phyloP scores from a whole-genome alignment of 2,329 filamentous ascomycete species.

The Trichoderma gracile region DNA sequence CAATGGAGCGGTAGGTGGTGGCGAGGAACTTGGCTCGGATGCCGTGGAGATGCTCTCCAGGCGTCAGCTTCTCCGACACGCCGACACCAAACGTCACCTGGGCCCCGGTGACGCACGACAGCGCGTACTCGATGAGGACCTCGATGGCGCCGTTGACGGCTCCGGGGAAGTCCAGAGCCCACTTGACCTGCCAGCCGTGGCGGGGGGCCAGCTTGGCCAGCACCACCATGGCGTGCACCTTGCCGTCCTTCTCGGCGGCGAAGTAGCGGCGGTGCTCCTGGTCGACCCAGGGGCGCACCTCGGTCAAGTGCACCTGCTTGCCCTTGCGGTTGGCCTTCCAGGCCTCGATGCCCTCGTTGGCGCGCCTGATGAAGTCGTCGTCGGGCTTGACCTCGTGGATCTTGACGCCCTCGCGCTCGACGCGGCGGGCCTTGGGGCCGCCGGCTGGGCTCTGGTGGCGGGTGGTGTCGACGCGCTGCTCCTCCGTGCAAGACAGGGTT shows the following conservation, averaged over 20 bases:
- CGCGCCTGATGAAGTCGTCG: conserved; percentile 66
- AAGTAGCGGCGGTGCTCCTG: conserved; percentile 82
- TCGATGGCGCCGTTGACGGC: conserved; percentile 88
- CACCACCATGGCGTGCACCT: conserved; percentile 75
- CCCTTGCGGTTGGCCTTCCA: conserved; percentile 83
- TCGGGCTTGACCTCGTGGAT: conserved; percentile 71
- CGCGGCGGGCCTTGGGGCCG: conserved; percentile 74
- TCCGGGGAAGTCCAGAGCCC: conserved; percentile 88
- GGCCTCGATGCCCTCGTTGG: conserved; percentile 71
- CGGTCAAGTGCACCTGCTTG: conserved; percentile 83
- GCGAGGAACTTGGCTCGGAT: conserved; percentile 78
- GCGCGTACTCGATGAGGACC: conserved; percentile 71
- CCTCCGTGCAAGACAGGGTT: conserved; percentile 82
- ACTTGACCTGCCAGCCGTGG: conserved; percentile 93
- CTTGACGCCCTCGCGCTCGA: conserved; percentile 81
- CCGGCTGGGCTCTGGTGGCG: conserved; percentile 61
- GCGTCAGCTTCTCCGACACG: conserved; percentile 70
- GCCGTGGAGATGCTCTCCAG: conserved; percentile 79
- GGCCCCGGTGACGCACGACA: conserved; percentile 50
- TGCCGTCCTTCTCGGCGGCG: conserved; percentile 73
- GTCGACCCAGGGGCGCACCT: conserved; percentile 87
- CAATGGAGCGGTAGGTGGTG: conserved; percentile 79
- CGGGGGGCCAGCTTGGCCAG: conserved; percentile 77
- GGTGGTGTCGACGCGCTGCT: conserved; percentile 82
- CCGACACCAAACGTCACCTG: conserved; percentile 85